Conservation (phyloP, 2,329 filamentous ascomycete genomes). For the Metarhizium humberi region DNA sequence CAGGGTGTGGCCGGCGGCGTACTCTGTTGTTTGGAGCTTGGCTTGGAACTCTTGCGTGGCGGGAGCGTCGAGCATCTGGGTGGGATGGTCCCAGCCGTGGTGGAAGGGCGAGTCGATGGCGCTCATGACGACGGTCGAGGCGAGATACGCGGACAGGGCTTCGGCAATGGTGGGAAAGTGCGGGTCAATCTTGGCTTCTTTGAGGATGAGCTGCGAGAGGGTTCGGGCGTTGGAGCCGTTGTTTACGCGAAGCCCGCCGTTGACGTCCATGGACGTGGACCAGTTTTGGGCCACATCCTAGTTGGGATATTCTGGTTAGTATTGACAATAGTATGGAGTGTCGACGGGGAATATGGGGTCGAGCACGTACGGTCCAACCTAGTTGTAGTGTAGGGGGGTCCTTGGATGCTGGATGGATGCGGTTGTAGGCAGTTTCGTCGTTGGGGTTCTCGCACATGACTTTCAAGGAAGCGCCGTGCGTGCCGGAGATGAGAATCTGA, state of each 20-base stretch:
- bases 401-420: too few relatives aligned
- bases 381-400: too few relatives aligned
- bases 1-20: slow-evolving; percentile 55
- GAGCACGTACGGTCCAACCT: too few relatives aligned
- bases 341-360: too few relatives aligned
- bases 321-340: too few relatives aligned
- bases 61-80: slow-evolving; percentile 29
- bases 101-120: slow-evolving; percentile 51
- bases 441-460: slow-evolving; percentile 50
- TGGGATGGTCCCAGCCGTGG: slow-evolving; percentile 41
- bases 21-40: slow-evolving; percentile 54
- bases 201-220: slow-evolving; percentile 41
- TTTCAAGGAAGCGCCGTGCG: slow-evolving; percentile 47
- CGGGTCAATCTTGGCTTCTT: slow-evolving; percentile 30
- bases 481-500: slow-evolving; percentile 44
- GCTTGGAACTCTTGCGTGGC: slow-evolving; percentile 54
- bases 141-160: slow-evolving; percentile 60
- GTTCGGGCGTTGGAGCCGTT: slow-evolving; percentile 52
- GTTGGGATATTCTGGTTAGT: too few relatives aligned
- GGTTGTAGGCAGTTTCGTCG: slow-evolving; percentile 22
- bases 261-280: slow-evolving; percentile 38
- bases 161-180: slow-evolving; percentile 61
- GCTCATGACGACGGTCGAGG: slow-evolving; percentile 55
- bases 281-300: slow-evolving; percentile 21
- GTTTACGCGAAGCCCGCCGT: slow-evolving; percentile 42